Evolutionary conservation across 208 protist genomes (phyloP), one percentile per base, ranked within the genome.

Genomic region (Acanthamoeba healyi): DNA sequence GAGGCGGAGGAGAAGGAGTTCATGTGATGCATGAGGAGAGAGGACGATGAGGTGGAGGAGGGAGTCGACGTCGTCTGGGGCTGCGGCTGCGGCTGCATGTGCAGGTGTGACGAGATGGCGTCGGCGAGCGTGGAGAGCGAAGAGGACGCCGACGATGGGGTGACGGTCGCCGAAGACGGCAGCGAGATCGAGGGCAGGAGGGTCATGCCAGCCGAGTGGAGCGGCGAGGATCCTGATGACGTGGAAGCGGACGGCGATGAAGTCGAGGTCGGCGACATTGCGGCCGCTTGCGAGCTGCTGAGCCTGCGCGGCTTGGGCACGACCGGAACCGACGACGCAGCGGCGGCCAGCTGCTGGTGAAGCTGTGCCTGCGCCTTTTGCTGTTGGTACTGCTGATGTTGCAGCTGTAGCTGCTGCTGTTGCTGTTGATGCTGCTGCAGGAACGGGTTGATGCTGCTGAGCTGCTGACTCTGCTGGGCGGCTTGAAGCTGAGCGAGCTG

Each of bases 401-500:
- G 44, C 7, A 15, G 44, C 44, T 49, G 44, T 4, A 12, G 7
- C 46, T 58, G 58, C 58, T n/a, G n/a, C 58, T 65, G 58, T n/a
- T 65, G 58, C 2, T 65, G 58, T 5, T 34, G n/a, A 36, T 79
- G 67, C 67, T 44, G 67, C 29, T 34, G 32, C 34, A 29, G 67
- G 22, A 79, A 44, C 2, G 29, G 67, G 2, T 58, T 58, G 51
- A 58, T 19, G 32, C 63, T 22, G 63, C 12, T 22, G 38, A 38
- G 36, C 32, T 40, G 63, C n/a, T 79, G 67, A 24, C 38, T 79
- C 67, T 79, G 67, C 67, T 79, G 32, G 34, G 36, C 67, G 38
- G 67, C 67, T 36, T 79, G 67, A 5, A 79, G 67, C 67, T 79
- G 67, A 7, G 67, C 67, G 9, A 79, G 67, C 67, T 79, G 67